These are phyloP conservation scores for Leccinum cinnamomeum DNA, from an alignment of 1,284 basidiomycete species.

Conservation along the genomic window DNA sequence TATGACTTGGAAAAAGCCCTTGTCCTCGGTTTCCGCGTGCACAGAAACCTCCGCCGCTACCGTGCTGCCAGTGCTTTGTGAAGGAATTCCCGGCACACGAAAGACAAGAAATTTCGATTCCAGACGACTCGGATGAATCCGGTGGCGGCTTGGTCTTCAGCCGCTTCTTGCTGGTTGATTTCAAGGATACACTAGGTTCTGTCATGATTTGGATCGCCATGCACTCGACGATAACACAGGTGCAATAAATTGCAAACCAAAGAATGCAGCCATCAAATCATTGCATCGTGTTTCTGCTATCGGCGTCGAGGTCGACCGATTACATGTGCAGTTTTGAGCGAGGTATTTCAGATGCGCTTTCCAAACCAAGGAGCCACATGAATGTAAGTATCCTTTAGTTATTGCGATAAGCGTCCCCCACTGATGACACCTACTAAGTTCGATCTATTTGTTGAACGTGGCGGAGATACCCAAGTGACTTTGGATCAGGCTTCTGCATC, in stretches of 20 bases:
- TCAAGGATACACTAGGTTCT: background rate
- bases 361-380: too few species aligned
- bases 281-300: slow-evolving; percentile 13
- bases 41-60: background rate
- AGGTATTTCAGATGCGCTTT: background rate
- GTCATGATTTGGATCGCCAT: too few species aligned
- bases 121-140: background rate
- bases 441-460: too few species aligned
- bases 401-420: too few species aligned
- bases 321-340: slow-evolving; percentile 18
- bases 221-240: too few species aligned
- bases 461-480: too few species aligned
- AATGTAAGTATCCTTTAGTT: too few species aligned
- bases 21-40: slow-evolving; percentile 9
- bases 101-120: too few species aligned
- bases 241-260: slow-evolving; percentile 2
- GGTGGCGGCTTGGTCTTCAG: background rate
- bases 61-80: too few species aligned
- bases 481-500: too few species aligned
- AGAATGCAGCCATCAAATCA: slow-evolving; percentile 2
- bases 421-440: too few species aligned
- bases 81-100: too few species aligned
- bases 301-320: slow-evolving; percentile 17
- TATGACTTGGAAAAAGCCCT: slow-evolving; percentile 16
- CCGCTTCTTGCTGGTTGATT: background rate